phyloP scores from a whole-genome alignment of 768 basidiomycete genomes.

The Pleurotus salmoneostramineus region DNA sequence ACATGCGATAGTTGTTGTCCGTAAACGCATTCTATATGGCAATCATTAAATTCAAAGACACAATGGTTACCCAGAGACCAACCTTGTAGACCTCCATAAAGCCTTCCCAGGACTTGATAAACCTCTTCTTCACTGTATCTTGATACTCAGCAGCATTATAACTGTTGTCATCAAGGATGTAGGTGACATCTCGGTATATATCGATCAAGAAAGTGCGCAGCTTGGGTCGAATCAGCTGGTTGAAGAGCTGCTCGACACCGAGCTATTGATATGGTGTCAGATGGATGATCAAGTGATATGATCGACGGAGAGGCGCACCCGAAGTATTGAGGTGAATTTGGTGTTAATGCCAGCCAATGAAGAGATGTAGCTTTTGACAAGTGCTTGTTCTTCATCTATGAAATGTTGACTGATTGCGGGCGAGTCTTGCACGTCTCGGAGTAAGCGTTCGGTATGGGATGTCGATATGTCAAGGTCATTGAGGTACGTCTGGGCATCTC shows the following conservation, averaged over 20 bases:
- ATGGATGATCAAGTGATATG: neutral
- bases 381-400: slow-evolving; percentile 47
- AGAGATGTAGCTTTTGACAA: slow-evolving; percentile 43
- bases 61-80: slow-evolving; percentile 9
- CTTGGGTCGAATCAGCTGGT: slow-evolving; percentile 86
- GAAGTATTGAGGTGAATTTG: slow-evolving; percentile 69
- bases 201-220: slow-evolving; percentile 82
- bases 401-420: slow-evolving; percentile 65
- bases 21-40: slow-evolving; percentile 74
- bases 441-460: slow-evolving; percentile 81
- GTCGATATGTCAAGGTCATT: slow-evolving; percentile 95
- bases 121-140: slow-evolving; percentile 85
- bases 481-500: slow-evolving; percentile 64
- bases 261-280: slow-evolving; percentile 34
- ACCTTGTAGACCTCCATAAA: slow-evolving; percentile 89
- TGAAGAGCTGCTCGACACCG: slow-evolving; percentile 93
- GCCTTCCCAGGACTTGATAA: slow-evolving; percentile 84
- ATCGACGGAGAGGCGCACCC: slow-evolving; percentile 40
- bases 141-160: slow-evolving; percentile 83
- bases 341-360: slow-evolving; percentile 49
- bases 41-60: neutral
- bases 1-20: slow-evolving; percentile 79
- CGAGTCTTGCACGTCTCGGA: slow-evolving; percentile 57
- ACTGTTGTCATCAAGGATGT: slow-evolving; percentile 84
- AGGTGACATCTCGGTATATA: slow-evolving; percentile 86